Conservation (phyloP, 805 yeast genomes). For the Candida loeiensis region DNA sequence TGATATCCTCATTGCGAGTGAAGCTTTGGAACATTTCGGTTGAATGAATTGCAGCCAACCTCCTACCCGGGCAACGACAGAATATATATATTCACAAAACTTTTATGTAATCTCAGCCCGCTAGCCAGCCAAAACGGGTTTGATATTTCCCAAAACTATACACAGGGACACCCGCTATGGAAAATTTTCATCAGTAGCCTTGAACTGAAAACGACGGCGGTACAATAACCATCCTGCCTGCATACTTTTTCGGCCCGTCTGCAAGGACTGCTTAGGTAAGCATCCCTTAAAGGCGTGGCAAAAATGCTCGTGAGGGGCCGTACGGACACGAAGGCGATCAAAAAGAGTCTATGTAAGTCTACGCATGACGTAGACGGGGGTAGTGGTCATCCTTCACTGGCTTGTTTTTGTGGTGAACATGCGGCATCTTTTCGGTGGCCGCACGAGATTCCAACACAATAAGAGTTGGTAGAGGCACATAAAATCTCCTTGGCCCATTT, state of each 20-base stretch:
- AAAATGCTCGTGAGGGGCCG: neutral
- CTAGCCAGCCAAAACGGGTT: conserved; percentile 1
- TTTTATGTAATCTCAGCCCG: neutral
- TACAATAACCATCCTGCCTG: neutral
- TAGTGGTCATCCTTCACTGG: too few relatives aligned
- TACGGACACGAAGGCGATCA: neutral
- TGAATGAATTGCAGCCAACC: conserved; percentile 1
- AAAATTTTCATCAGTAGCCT: conserved; percentile 5
- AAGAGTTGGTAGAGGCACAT: too few relatives aligned
- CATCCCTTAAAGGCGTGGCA: neutral
- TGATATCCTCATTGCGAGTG: too few relatives aligned
- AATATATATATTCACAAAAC: neutral
- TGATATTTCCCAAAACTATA: conserved; percentile 3
- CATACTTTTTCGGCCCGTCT: neutral
- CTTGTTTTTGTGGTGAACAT: too few relatives aligned
- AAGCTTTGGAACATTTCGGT: conserved; percentile 1
- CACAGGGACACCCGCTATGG: conserved; percentile 3
- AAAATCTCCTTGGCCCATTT: too few relatives aligned
- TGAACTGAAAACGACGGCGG: conserved; percentile 1
- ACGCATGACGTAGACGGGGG: too few relatives aligned
- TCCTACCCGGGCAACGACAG: neutral
- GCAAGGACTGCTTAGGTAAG: neutral
- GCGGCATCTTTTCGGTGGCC: too few relatives aligned
- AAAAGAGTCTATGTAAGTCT: too few relatives aligned
- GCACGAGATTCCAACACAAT: too few relatives aligned